phyloP scores from a whole-genome alignment of 306 rosid species.

The Arachis hypogaea region DNA sequence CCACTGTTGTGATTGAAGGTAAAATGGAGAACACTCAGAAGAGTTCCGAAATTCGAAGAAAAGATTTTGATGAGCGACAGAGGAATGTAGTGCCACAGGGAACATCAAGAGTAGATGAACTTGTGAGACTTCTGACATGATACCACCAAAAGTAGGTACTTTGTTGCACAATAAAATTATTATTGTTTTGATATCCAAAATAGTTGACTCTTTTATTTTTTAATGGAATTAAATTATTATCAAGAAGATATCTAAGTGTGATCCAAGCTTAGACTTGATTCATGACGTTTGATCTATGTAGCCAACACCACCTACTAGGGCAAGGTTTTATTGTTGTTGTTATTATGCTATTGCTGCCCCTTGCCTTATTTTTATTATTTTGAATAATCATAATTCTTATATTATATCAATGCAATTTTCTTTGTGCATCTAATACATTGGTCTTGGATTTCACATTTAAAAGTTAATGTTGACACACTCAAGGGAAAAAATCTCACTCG shows the following conservation, averaged over 20 bases:
- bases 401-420: neutral
- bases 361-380: neutral
- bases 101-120: slow-evolving; percentile 66
- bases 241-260: too few species aligned
- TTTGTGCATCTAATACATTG: neutral
- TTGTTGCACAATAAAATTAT: neutral
- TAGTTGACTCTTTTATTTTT: neutral
- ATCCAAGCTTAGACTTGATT: too few species aligned
- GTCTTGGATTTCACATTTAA: neutral
- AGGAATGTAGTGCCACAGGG: slow-evolving; percentile 56
- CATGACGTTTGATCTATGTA: too few species aligned
- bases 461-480: slow-evolving; percentile 58
- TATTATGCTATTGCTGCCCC: neutral
- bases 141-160: neutral
- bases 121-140: slow-evolving; percentile 71
- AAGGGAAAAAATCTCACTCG: slow-evolving; percentile 73
- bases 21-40: slow-evolving; percentile 46
- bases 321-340: neutral
- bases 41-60: slow-evolving; percentile 44
- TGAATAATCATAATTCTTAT: neutral
- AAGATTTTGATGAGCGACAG: slow-evolving; percentile 42
- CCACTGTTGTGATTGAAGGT: slow-evolving; percentile 27
- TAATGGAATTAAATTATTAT: neutral
- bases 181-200: neutral
- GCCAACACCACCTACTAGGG: too few species aligned